Base-by-base conservation (phyloP, 2,329 filamentous ascomycete genomes). In the Xylaria polymorpha region DNA sequence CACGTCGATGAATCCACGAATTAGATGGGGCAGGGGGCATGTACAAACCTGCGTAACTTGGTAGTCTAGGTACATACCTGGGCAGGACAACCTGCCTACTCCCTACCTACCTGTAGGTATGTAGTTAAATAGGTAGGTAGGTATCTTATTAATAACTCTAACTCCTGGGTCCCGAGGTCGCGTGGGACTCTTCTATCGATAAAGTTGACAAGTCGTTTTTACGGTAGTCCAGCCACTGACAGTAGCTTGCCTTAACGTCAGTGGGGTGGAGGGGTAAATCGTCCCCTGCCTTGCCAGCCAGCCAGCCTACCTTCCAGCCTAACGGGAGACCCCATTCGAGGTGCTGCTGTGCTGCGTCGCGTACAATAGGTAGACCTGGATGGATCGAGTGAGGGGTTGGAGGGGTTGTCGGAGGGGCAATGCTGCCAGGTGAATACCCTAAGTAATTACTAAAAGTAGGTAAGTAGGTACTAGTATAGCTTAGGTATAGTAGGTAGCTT, bases 191-290 rank as follows among this genome's bases (percentile, higher is more conserved):
- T 41, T 41, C 37, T 68, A 70, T 70, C 67, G 67, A 67, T 67
- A 67, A 41, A 63, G 46, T 50, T 18, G 58, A 61, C 58, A 58
- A 9, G 61, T 18, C 8, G 20, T 35, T 44, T n/a, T n/a, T 51
- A 46, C 4, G 25, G 4, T 29, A 29, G 25, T 59, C 12, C 56
- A 53, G 32, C 57, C 68, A 68, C 35, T 70, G 61, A 65, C 60
- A 46, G 22, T 62, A 18, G 43, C 32, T 37, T 41, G 39, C 51
- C 55, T 32, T 43, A 48, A 71, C 64, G 63, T 71, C 69, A 35
- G 69, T 69, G 69, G 67, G 63, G 56, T 67, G 67, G 69, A 81
- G 20, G 78, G 77, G 58, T 61, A 67, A 35, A 57, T 41, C 22
- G 51, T 20, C 55, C 59, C 35, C 51, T 25, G n/a, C n/a, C n/a